Evolutionary conservation across 345 rosid genomes (phyloP), one percentile per base, ranked within the genome.

Genomic region (Ceriops zippeliana): DNA sequence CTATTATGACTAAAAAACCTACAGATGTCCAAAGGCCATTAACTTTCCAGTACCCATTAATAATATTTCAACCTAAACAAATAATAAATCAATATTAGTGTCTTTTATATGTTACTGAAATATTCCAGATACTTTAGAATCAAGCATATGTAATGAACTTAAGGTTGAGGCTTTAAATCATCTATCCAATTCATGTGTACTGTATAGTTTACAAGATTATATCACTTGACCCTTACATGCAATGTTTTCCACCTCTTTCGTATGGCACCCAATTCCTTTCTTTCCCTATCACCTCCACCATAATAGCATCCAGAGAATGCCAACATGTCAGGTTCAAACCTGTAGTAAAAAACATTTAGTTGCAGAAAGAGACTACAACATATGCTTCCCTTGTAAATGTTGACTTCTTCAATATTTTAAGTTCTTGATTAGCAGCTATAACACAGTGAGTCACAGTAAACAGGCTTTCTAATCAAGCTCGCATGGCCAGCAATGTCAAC

Each of bases 251-350:
- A 96, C 83, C 99, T 87, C 83, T 78, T 92, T 52, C 98, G 80
- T 78, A 96, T 92, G 8, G 92, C 83, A 74, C 91, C 92, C 26
- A 96, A 73, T 64, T 90, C 97, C 76, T 73, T 84, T 59, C 76
- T 87, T 82, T 96, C 99, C 82, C 81, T 83, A 52, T 92, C 98
- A 71, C 97, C 99, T 66, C 99, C 99, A 35, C 99, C 98, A 38
- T 96, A 96, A 80, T 96, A 84, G 75, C 99, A 96, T 66, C 99
- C 98, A 10, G 99, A 96, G 87, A 96, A 92, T 62, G 97, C 99
- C 65, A 96, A 92, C 99, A 96, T 96, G 71, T 92, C 99, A 27
- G 98, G 92, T 73, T 96, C 99, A 83, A 90, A 96, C 86, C 99
- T 95, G 88, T 49, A 68, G 80, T 73, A 79, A 80, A 76, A 71